Percentiles rank a stretch among this genome's conserved stretches.
Evolutionary conservation across 805 yeast species (phyloP).

Genomic region (Myxozyma mucilagina): DNA sequence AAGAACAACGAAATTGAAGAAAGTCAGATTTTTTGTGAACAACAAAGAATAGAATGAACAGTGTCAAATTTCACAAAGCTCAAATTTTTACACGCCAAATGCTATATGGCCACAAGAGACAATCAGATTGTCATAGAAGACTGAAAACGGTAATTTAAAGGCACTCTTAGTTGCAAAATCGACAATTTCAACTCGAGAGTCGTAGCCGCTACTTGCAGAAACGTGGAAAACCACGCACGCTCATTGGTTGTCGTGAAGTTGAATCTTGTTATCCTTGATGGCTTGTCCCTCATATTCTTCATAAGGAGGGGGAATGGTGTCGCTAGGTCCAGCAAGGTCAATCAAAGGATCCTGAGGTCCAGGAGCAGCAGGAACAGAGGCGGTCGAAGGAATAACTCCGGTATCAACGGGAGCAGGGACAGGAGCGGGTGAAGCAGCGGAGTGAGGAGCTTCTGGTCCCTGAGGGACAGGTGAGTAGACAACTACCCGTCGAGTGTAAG

Average conservation of each 20-base stretch:
- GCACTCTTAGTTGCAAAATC: neutral
- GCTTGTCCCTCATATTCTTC: constrained; percentile 23
- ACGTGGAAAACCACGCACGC: neutral
- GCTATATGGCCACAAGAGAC: no score
- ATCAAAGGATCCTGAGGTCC: constrained; percentile 2
- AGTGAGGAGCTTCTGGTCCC: neutral
- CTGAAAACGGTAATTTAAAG: no score
- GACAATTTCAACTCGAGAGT: neutral
- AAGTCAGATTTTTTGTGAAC: no score
- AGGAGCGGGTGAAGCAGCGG: constrained; percentile 9
- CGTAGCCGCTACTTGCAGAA: neutral
- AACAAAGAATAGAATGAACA: no score
- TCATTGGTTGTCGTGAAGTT: constrained; percentile 20
- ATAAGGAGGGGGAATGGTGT: constrained; percentile 29
- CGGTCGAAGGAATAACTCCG: constrained; percentile 1
- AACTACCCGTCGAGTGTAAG: constrained; percentile 21
- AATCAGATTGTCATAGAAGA: no score
- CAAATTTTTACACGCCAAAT: no score
- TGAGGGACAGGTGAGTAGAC: constrained; percentile 31
- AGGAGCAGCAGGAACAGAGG: constrained; percentile 17
- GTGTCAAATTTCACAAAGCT: no score
- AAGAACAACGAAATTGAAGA: no score
- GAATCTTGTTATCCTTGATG: constrained; percentile 31
- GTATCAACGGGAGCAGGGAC: neutral
- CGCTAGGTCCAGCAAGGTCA: constrained; percentile 15